Evolutionary conservation across 108 stramenopile species (phyloP).

Genomic region (Halocafeteria seosinensis): DNA sequence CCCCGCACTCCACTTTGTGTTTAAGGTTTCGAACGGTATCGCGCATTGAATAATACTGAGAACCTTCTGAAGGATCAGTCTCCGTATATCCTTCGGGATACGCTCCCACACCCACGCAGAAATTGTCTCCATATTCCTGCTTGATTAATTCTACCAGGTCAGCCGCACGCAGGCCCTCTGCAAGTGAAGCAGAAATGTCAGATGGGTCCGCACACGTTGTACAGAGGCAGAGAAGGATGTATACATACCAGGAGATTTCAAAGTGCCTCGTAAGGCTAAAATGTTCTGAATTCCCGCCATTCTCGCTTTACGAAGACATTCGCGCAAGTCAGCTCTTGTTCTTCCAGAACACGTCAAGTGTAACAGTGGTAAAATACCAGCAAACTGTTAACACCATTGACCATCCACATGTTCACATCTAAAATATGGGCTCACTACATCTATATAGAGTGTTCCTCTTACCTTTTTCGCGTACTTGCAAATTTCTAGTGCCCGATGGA

Average conservation of each 20-base stretch:
- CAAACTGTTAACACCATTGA: background rate
- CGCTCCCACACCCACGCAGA: constrained; percentile 74
- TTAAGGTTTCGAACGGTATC: constrained; percentile 50
- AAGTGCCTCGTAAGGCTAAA: background rate
- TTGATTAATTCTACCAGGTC: constrained; percentile 72
- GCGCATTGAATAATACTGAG: background rate
- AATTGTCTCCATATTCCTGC: constrained; percentile 66
- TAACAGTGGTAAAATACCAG: constrained; percentile 25
- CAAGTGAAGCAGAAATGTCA: background rate
- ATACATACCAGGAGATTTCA: background rate
- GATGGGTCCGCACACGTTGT: too few relatives aligned
- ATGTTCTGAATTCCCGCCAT: constrained; percentile 9
- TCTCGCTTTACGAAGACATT: constrained; percentile 41
- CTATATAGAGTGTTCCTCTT: constrained; percentile 58
- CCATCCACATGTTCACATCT: background rate
- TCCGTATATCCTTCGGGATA: constrained; percentile 72
- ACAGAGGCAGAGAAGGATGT: too few relatives aligned
- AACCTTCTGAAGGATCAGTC: background rate
- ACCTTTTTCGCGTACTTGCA: constrained; percentile 64
- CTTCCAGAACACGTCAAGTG: constrained; percentile 77
- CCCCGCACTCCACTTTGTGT: constrained; percentile 74
- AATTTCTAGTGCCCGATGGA: constrained; percentile 52
- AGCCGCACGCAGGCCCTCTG: constrained; percentile 53
- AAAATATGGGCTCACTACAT: background rate
- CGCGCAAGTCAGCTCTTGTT: constrained; percentile 32